phyloP scores from a whole-genome alignment of 202 grass and related monocot species.

The Carex arenaria region DNA sequence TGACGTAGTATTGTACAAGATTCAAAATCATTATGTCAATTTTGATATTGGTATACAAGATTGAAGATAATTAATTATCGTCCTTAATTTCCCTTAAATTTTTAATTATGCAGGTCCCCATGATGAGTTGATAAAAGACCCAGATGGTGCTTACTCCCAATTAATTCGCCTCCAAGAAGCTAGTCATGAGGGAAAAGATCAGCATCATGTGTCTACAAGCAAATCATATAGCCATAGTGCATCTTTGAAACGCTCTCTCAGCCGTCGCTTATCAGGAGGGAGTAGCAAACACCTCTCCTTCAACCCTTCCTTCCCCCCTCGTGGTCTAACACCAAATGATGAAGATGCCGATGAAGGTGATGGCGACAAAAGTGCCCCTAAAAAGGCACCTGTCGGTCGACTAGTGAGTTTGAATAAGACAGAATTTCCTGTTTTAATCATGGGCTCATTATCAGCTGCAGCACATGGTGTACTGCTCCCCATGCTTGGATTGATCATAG shows the following conservation, averaged over 20 bases:
- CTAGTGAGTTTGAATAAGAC: constrained; percentile 67
- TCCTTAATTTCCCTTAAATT: neutral
- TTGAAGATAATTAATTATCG: neutral
- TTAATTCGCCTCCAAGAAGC: constrained; percentile 65
- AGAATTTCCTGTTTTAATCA: constrained; percentile 50
- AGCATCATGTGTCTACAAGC: constrained; percentile 8
- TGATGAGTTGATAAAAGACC: constrained; percentile 44
- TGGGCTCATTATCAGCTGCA: constrained; percentile 53
- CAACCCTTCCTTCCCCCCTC: constrained; percentile 30
- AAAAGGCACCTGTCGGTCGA: constrained; percentile 48
- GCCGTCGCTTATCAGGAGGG: constrained; percentile 42
- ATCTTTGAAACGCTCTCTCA: constrained; percentile 54
- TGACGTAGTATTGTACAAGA: neutral
- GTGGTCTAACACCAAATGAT: constrained; percentile 28
- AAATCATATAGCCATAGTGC: constrained; percentile 54
- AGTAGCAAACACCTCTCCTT: constrained; percentile 55
- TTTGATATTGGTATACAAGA: neutral
- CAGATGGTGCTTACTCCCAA: constrained; percentile 66
- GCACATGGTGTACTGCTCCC: constrained; percentile 69
- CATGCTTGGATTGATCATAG: constrained; percentile 49
- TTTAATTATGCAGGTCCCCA: constrained; percentile 46
- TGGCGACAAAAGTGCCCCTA: constrained; percentile 5
- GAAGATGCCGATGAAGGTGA: constrained; percentile 22
- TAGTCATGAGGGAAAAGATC: constrained; percentile 32
- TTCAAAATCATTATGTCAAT: neutral